A percentile compares a stretch with the other conserved stretches of the same genome.
These are phyloP conservation scores for Colletotrichum nymphaeae DNA, from an alignment of 2,329 filamentous ascomycete species.

Conservation along the genomic window DNA sequence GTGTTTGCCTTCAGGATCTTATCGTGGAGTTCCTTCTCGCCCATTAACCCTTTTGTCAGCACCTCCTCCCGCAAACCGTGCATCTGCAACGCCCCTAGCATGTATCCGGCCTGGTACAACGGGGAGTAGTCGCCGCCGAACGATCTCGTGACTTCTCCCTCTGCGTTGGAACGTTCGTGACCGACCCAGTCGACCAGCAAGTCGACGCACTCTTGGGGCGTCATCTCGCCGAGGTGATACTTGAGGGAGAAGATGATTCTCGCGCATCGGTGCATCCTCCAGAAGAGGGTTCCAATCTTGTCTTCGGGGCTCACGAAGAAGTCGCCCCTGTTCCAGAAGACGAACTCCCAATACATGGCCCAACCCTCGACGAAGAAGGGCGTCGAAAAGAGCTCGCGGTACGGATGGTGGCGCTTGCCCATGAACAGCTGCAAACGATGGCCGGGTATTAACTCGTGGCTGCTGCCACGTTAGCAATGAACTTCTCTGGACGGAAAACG, in stretches of 20 bases:
- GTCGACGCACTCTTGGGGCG: constrained; percentile 65
- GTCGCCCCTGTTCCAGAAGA: constrained; percentile 65
- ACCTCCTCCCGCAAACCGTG: constrained; percentile 61
- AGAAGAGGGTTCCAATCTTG: constrained; percentile 68
- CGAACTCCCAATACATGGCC: constrained; percentile 72
- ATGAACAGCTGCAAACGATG: constrained; percentile 66
- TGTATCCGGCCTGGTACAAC: constrained; percentile 70
- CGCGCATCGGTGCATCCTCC: constrained; percentile 71
- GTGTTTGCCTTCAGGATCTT: constrained; percentile 59
- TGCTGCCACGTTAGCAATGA: no score
- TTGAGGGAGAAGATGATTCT: constrained; percentile 68
- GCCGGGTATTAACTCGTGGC: constrained; percentile 69
- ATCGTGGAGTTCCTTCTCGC: constrained; percentile 68
- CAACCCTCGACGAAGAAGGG: constrained; percentile 72
- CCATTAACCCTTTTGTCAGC: constrained; percentile 49
- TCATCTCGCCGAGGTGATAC: constrained; percentile 67
- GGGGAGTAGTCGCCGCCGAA: constrained; percentile 67
- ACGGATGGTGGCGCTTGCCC: constrained; percentile 57
- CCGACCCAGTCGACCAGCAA: constrained; percentile 66
- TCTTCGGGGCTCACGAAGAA: constrained; percentile 64
- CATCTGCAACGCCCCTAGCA: constrained; percentile 69
- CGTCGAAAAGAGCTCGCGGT: constrained; percentile 64
- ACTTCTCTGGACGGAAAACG: no score
- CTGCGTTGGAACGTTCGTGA: constrained; percentile 69
- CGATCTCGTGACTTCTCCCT: constrained; percentile 69